Base-by-base conservation (phyloP, 2,329 filamentous ascomycete genomes). In the Conoideocrella luteorostrata region DNA sequence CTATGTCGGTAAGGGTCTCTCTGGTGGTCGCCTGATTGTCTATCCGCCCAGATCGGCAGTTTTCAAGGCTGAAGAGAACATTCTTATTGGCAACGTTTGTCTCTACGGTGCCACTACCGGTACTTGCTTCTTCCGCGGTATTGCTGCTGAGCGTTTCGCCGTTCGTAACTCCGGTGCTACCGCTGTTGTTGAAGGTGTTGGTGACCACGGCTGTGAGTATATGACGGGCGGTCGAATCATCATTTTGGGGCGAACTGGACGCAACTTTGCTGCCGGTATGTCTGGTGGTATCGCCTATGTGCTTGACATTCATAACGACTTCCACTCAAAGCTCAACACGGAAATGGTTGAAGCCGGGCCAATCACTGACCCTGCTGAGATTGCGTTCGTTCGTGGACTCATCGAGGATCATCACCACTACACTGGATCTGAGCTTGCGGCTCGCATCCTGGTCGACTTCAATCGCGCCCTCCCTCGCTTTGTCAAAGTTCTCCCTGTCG, bases 181-280 rank as follows among this genome's bases (percentile, higher is more conserved):
- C 22, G 89, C 91, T n/a, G 87, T 97, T 52, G 90, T 96, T 50
- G 91, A 97, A 68, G 91, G 91, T 69, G 80, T 95, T 52, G 91
- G 91, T 74, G 91, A 97, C 65, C 91, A 97, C 64, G 87, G 88
- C 50, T 96, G 90, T 62, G 91, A 97, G 75, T 97, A 97, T 78
- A 97, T 97, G 91, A 96, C 91, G 58, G 91, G 91, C 63, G 91
- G 91, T 61, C 88, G 90, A 60, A 76, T 96, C 40, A 72, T 97
- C 51, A 78, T 95, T 58, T 77, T 97, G 38, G 91, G 91, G 46
- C 81, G 79, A 57, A 95, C 89, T 60, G 91, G 91, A 36, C 90
- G 91, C 56, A 97, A 97, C 75, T 97, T 97, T 60, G 91, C 90
- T 56, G 91, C 91, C 49, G 91, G 91, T 75, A 97, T 97, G 91